Conservation (phyloP, 257 asterid species). For the Ajuga chamaepitys region DNA sequence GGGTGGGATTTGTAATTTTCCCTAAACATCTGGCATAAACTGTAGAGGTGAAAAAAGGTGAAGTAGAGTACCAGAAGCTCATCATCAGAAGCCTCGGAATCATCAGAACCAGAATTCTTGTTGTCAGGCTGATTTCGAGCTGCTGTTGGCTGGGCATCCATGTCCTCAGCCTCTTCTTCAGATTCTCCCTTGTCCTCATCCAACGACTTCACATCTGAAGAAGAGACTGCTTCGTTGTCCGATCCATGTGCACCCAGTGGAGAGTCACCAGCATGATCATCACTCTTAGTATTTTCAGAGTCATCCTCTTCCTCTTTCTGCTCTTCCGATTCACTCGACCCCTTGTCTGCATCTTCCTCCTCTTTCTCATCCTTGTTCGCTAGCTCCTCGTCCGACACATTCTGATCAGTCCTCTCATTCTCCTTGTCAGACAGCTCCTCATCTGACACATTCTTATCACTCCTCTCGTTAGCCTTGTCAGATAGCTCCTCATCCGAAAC, state of each 20-base stretch:
- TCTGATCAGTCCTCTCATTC: constrained; percentile 20
- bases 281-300: constrained; percentile 47
- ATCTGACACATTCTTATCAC: constrained; percentile 34
- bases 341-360: constrained; percentile 38
- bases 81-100: constrained; percentile 61
- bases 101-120: constrained; percentile 29
- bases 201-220: constrained; percentile 40
- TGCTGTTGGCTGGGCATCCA: constrained; percentile 20
- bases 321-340: constrained; percentile 35
- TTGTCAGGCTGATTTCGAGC: constrained; percentile 19
- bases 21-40: no score
- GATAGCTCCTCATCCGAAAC: constrained; percentile 33
- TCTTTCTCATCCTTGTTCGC: constrained; percentile 33
- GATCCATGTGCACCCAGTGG: constrained; percentile 28
- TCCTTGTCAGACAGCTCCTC: constrained; percentile 31
- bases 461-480: constrained; percentile 31
- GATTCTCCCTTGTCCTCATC: constrained; percentile 39
- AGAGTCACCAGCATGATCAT: constrained; percentile 36
- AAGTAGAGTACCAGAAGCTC: constrained; percentile 72
- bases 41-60: not conserved
- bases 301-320: constrained; percentile 34
- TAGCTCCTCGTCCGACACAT: constrained; percentile 29
- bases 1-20: no score
- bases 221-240: constrained; percentile 45
- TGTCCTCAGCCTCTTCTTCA: constrained; percentile 31